phyloP scores from a whole-genome alignment of 345 rosid genomes.

The Trapa bicornis region DNA sequence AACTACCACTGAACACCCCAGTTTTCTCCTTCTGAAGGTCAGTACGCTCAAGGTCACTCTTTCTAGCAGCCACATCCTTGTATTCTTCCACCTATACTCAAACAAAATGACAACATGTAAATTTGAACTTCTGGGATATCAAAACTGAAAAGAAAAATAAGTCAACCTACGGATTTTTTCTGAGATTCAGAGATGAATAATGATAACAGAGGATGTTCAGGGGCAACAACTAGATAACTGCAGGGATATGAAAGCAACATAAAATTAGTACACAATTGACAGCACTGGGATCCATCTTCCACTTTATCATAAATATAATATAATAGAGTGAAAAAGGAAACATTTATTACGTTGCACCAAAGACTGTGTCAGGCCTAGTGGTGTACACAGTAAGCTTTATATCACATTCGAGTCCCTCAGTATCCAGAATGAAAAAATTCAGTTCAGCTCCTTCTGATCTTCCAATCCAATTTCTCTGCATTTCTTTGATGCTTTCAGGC shows the following conservation, averaged over 20 bases:
- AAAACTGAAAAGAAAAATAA: not conserved
- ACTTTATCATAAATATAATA: not conserved
- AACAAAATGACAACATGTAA: not conserved
- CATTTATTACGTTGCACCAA: conserved; percentile 76
- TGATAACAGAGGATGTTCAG: conserved; percentile 59
- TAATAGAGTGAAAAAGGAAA: conserved; percentile 3
- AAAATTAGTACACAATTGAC: not conserved
- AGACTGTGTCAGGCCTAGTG: conserved; percentile 82
- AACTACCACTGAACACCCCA: conserved; percentile 73
- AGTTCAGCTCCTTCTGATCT: conserved; percentile 84
- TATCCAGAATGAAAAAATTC: conserved; percentile 47
- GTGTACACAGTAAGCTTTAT: conserved; percentile 56
- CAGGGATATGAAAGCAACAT: conserved; percentile 8
- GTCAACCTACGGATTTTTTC: conserved; percentile 33
- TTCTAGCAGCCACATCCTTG: conserved; percentile 54
- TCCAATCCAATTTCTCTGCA: conserved; percentile 96
- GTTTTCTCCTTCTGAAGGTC: conserved; percentile 94
- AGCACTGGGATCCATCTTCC: not conserved
- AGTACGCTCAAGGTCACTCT: conserved; percentile 94
- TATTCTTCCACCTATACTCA: conserved; percentile 68
- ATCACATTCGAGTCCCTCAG: conserved; percentile 40
- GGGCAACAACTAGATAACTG: conserved; percentile 92
- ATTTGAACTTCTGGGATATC: not conserved
- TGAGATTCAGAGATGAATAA: conserved; percentile 41
- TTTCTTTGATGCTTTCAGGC: conserved; percentile 90